phyloP scores from a whole-genome alignment of 495 filamentous ascomycete genomes.

The Penicillium pulvis region DNA sequence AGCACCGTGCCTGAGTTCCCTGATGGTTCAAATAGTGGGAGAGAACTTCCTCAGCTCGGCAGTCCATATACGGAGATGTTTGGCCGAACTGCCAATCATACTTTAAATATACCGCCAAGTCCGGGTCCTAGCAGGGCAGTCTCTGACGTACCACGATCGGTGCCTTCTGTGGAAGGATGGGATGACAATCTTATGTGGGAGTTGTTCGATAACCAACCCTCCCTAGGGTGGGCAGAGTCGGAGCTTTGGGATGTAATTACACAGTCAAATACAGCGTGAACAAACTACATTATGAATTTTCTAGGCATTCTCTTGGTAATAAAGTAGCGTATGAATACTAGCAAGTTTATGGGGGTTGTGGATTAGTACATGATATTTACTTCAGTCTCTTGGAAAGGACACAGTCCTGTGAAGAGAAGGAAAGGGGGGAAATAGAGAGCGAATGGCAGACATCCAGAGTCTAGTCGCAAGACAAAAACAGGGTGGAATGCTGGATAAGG shows the following conservation, averaged over 20 bases:
- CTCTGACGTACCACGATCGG: constrained; percentile 9
- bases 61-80: constrained; percentile 10
- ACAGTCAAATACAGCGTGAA: constrained; percentile 13
- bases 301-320: background rate
- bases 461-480: constrained; percentile 22
- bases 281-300: background rate
- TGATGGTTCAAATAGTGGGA: background rate
- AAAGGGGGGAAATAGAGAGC: constrained; percentile 10
- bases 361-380: constrained; percentile 34
- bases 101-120: constrained; percentile 5
- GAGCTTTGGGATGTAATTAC: constrained; percentile 27
- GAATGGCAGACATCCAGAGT: constrained; percentile 26
- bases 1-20: background rate
- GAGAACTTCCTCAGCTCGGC: background rate
- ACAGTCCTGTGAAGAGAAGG: constrained; percentile 23
- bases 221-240: constrained; percentile 34
- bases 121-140: constrained; percentile 3
- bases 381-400: constrained; percentile 22
- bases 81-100: constrained; percentile 8
- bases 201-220: constrained; percentile 34
- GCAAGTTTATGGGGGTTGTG: constrained; percentile 8
- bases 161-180: constrained; percentile 24
- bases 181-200: constrained; percentile 38
- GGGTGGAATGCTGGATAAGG: constrained; percentile 19
- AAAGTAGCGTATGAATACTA: background rate